A percentile compares a stretch with the other conserved stretches of the same genome.
phyloP scores from a whole-genome alignment of 1,139 yeast genomes.

The Lodderomyces margitis region DNA sequence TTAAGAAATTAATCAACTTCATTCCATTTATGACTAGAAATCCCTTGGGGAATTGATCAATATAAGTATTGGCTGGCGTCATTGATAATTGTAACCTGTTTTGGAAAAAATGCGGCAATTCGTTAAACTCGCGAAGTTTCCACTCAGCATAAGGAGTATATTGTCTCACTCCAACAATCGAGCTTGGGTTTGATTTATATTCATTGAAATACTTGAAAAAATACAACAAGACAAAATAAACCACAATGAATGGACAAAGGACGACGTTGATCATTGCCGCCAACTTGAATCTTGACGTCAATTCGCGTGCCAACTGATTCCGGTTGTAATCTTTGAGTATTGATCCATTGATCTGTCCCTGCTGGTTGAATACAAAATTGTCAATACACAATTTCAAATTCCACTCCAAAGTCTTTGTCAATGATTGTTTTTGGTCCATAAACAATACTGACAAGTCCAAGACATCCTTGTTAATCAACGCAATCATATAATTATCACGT shows the following conservation, averaged over 20 bases:
- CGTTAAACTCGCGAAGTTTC: slow-evolving; percentile 93
- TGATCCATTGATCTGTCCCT: slow-evolving; percentile 78
- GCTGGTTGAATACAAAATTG: slow-evolving; percentile 79
- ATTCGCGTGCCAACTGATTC: slow-evolving; percentile 62
- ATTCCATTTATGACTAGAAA: slow-evolving; percentile 52
- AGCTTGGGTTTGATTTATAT: slow-evolving; percentile 83
- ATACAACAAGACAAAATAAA: slow-evolving; percentile 76
- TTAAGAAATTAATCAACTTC: slow-evolving; percentile 66
- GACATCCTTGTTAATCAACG: slow-evolving; percentile 76
- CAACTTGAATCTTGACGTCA: slow-evolving; percentile 74
- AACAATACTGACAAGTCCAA: slow-evolving; percentile 52
- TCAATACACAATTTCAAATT: slow-evolving; percentile 83
- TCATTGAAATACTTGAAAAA: slow-evolving; percentile 92
- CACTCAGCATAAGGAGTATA: slow-evolving; percentile 94
- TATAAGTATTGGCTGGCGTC: slow-evolving; percentile 76
- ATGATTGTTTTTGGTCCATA: slow-evolving; percentile 35
- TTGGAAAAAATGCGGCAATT: slow-evolving; percentile 81
- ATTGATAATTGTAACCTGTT: slow-evolving; percentile 74
- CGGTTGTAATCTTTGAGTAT: slow-evolving; percentile 74
- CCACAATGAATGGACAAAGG: slow-evolving; percentile 81
- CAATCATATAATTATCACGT: slow-evolving; percentile 88
- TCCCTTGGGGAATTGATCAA: slow-evolving; percentile 91
- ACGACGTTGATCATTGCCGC: slow-evolving; percentile 84
- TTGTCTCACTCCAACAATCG: slow-evolving; percentile 75
- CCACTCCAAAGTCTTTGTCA: slow-evolving; percentile 93